Evolutionary conservation across 805 yeast species (phyloP), one percentile per base, ranked within the genome.

Genomic region (Ascoidea rubescens): DNA sequence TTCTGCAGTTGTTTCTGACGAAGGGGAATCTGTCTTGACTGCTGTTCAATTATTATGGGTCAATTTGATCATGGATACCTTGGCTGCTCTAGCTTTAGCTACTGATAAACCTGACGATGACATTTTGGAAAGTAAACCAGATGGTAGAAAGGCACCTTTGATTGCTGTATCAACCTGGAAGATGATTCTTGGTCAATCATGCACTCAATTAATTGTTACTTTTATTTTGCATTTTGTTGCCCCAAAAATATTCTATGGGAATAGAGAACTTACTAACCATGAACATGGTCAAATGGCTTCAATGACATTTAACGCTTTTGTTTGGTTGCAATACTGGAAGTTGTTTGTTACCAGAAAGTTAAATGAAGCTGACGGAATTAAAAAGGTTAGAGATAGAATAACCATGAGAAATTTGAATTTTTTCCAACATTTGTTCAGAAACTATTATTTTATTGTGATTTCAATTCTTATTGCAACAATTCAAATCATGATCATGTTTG

Each of bases 11-110:
- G 87, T 90, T 1, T 80, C 89, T 5, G 67, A 79, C 31, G 84
- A 81, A 49, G 91, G 90, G 57, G 68, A 76, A 46, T 87, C 97
- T 4, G 99, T 93, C 7, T 73, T 93, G 61, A 91, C 98, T 32
- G 99, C 99, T 0, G 99, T 93, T 48, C 99, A 93, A 70, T 78
- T 93, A 58, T 73, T 93, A 56, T 93, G 99, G 99, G 97, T 93
- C 50, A 93, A 93, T 67, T 74, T 93, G 66, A 93, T 93, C 60
- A 93, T 93, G 99, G 99, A 93, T 67, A 93, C 99, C 0, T 76
- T 93, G 56, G 99, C 99, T 2, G 99, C 99, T 2, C 74, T 93
- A 60, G 99, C 99, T 0, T 75, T 93, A 60, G 99, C 99, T 5
- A 93, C 99, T 3, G 99, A 93, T 65, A 90, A 91, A 60, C 99